Evolutionary conservation across 768 basidiomycete genomes (phyloP).

Genomic region (Suillus hirtellus): DNA sequence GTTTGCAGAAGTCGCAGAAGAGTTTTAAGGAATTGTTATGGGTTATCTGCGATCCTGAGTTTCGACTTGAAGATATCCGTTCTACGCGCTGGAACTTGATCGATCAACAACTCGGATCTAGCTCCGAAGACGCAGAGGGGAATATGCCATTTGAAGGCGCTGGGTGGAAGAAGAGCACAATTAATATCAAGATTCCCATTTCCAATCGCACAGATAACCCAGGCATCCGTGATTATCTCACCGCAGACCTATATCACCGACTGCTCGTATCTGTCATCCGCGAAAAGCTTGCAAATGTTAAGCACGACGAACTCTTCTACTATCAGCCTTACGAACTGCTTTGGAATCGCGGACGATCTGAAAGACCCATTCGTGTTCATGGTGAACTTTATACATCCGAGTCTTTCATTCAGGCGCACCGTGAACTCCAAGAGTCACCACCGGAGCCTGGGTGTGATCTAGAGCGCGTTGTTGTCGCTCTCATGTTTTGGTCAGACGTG

Average conservation of each 20-base stretch:
- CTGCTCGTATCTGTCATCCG: slow-evolving; percentile 16
- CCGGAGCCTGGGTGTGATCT: slow-evolving; percentile 19
- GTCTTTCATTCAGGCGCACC: slow-evolving; percentile 20
- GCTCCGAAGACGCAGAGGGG: background rate
- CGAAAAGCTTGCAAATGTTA: slow-evolving; percentile 19
- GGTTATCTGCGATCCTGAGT: slow-evolving; percentile 11
- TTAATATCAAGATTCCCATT: slow-evolving; percentile 15
- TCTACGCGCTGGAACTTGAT: slow-evolving; percentile 3
- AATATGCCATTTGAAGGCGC: slow-evolving; percentile 10
- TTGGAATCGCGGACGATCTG: slow-evolving; percentile 8
- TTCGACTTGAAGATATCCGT: slow-evolving; percentile 5
- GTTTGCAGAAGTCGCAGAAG: slow-evolving; percentile 21
- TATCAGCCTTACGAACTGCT: slow-evolving; percentile 23
- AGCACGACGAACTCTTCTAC: slow-evolving; percentile 15
- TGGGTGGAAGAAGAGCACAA: slow-evolving; percentile 18
- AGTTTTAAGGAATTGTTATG: slow-evolving; percentile 16
- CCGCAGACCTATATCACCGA: slow-evolving; percentile 15
- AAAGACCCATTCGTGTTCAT: slow-evolving; percentile 11
- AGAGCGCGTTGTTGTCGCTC: slow-evolving; percentile 16
- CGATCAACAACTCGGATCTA: slow-evolving; percentile 4
- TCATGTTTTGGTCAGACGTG: slow-evolving; percentile 35
- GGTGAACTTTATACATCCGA: slow-evolving; percentile 24
- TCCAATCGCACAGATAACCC: slow-evolving; percentile 9
- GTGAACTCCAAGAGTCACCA: slow-evolving; percentile 18
- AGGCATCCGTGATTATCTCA: slow-evolving; percentile 7